phyloP scores from a whole-genome alignment of 768 basidiomycete genomes.

The Pilatotrama ljubarskyi region DNA sequence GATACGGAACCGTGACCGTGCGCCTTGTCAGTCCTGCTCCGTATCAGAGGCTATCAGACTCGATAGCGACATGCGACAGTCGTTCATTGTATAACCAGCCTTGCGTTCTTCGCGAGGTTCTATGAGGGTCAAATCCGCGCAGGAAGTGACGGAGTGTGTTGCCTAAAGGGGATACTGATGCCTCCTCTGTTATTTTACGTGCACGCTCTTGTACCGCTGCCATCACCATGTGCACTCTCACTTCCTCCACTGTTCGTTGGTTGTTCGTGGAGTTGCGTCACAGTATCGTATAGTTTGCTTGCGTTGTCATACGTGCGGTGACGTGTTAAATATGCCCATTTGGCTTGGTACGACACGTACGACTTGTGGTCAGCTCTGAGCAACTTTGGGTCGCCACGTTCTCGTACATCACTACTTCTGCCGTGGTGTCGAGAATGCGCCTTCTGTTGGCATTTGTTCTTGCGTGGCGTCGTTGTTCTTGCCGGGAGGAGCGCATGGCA shows the following conservation, averaged over 20 bases:
- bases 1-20: too few relatives aligned
- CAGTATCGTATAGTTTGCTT: too few relatives aligned
- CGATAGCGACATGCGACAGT: too few relatives aligned
- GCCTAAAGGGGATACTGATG: not conserved
- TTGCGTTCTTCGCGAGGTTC: not conserved
- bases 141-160: conserved; percentile 7
- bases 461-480: not conserved
- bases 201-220: not conserved
- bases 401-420: conserved; percentile 22
- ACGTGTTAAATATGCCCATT: too few relatives aligned
- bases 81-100: too few relatives aligned
- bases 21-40: too few relatives aligned
- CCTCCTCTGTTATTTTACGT: not conserved
- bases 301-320: too few relatives aligned
- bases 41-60: too few relatives aligned
- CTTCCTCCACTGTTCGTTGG: not conserved
- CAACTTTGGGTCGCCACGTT: conserved; percentile 15
- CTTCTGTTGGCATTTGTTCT: not conserved
- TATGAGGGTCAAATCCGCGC: conserved; percentile 3
- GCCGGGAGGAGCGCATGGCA: not conserved
- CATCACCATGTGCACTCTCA: not conserved
- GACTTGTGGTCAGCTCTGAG: conserved; percentile 16
- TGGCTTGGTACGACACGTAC: not conserved
- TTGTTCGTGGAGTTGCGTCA: too few relatives aligned
- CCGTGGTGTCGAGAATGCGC: conserved; percentile 10